Evolutionary conservation across 2,329 filamentous ascomycete genomes (phyloP).

Genomic region (Penicillium sp.): DNA sequence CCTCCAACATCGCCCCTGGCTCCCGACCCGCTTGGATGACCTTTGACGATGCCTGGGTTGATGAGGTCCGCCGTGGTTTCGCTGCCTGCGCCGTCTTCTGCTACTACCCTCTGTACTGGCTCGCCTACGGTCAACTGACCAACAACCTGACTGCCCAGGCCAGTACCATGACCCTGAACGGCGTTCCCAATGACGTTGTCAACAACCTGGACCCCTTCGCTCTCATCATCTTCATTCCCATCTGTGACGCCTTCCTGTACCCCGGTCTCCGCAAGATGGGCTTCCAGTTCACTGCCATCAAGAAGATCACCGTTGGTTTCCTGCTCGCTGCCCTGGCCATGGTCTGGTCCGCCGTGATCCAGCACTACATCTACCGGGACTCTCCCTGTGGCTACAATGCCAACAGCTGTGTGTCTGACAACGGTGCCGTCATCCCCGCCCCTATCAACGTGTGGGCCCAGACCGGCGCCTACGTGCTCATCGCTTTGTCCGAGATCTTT

Average conservation of each 20-base stretch:
- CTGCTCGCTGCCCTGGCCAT: slow-evolving; percentile 56
- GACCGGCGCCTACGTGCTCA: slow-evolving; percentile 56
- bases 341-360: slow-evolving; percentile 57
- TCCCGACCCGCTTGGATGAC: slow-evolving; percentile 28
- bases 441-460: slow-evolving; percentile 69
- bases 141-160: slow-evolving; percentile 63
- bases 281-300: slow-evolving; percentile 60
- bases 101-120: slow-evolving; percentile 45
- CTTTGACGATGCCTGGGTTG: slow-evolving; percentile 82
- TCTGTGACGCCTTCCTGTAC: slow-evolving; percentile 60
- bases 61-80: slow-evolving; percentile 74
- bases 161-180: slow-evolving; percentile 58
- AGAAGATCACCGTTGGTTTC: slow-evolving; percentile 60
- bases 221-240: slow-evolving; percentile 60
- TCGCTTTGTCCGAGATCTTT: slow-evolving; percentile 65
- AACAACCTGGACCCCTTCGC: slow-evolving; percentile 60
- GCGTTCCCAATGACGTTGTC: slow-evolving; percentile 61
- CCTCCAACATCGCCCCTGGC: slow-evolving; percentile 16
- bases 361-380: slow-evolving; percentile 62
- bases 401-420: slow-evolving; percentile 50
- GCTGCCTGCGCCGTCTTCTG: slow-evolving; percentile 73
- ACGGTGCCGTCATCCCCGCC: slow-evolving; percentile 47
- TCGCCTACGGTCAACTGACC: slow-evolving; percentile 60
- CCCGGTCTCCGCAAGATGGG: slow-evolving; percentile 54
- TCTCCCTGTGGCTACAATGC: slow-evolving; percentile 65